Conservation (phyloP, 495 filamentous ascomycete species). For the Stereocaulon alpinum region DNA sequence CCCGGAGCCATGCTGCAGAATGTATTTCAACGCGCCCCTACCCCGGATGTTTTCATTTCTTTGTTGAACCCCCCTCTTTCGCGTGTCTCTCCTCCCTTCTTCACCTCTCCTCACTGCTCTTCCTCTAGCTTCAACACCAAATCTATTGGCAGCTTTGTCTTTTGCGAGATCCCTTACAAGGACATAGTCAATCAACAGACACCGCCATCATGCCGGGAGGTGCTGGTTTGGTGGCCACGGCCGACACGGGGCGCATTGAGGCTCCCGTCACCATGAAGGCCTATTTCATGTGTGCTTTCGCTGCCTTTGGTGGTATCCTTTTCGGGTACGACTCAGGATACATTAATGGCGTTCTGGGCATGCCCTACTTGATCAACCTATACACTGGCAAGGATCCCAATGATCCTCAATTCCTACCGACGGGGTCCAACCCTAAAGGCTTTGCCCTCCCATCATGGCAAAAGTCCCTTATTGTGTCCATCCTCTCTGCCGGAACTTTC, state of each 20-base stretch:
- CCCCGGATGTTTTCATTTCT: neutral
- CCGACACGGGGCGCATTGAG: constrained; percentile 46
- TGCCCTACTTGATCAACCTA: constrained; percentile 39
- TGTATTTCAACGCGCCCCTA: constrained; percentile 4
- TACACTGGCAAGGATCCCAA: constrained; percentile 31
- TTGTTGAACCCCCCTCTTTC: neutral
- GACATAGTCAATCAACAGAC: neutral
- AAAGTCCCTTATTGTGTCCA: constrained; percentile 46
- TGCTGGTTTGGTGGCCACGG: constrained; percentile 19
- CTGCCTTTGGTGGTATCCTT: constrained; percentile 59
- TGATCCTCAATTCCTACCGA: constrained; percentile 16
- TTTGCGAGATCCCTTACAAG: neutral
- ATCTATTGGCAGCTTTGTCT: neutral
- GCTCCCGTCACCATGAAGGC: constrained; percentile 56
- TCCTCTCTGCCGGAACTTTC: constrained; percentile 52
- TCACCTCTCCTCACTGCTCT: neutral
- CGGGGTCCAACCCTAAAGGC: constrained; percentile 13
- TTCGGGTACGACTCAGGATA: constrained; percentile 58
- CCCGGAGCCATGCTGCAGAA: neutral
- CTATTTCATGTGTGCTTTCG: constrained; percentile 60
- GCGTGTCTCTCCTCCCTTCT: neutral
- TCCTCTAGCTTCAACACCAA: neutral
- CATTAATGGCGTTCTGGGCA: constrained; percentile 50
- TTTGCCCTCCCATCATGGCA: constrained; percentile 31
- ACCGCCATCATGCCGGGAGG: constrained; percentile 20